Conservation (phyloP, 2,329 filamentous ascomycete species). For the Chalaropsis thielavioides region DNA sequence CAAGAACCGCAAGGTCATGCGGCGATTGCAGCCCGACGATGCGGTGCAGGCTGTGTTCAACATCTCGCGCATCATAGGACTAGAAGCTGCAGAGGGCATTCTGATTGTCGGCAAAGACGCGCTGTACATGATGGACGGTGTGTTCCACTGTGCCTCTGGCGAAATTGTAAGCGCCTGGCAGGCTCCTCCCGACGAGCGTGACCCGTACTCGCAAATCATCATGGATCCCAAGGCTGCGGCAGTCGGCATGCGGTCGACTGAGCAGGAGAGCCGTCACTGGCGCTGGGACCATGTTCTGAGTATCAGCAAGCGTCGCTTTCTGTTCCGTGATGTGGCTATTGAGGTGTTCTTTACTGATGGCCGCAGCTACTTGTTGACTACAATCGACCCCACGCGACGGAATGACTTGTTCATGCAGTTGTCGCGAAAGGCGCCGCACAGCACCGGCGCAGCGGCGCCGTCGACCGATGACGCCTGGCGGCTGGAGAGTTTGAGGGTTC, state of each 20-base stretch:
- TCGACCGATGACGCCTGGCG: constrained; percentile 69
- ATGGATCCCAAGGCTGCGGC: constrained; percentile 35
- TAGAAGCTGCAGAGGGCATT: constrained; percentile 87
- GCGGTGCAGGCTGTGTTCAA: constrained; percentile 91
- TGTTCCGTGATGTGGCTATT: constrained; percentile 91
- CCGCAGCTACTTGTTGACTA: constrained; percentile 81
- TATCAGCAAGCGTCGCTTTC: constrained; percentile 84
- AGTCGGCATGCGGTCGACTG: constrained; percentile 28
- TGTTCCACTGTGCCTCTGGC: constrained; percentile 86
- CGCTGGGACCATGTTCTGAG: constrained; percentile 89
- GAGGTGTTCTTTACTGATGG: constrained; percentile 97
- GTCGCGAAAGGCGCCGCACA: constrained; percentile 64
- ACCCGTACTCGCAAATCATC: constrained; percentile 91
- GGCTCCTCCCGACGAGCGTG: constrained; percentile 78
- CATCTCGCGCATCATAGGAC: constrained; percentile 79
- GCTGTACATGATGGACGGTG: constrained; percentile 89
- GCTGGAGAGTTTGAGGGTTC: constrained; percentile 62
- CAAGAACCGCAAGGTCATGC: constrained; percentile 96
- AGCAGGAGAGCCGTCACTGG: constrained; percentile 82
- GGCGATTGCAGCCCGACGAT: constrained; percentile 78
- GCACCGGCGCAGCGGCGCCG: constrained; percentile 50
- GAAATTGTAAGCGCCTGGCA: constrained; percentile 97
- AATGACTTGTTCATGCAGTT: constrained; percentile 73
- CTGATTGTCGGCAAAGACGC: constrained; percentile 84
- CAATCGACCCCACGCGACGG: constrained; percentile 55